Base-by-base conservation (phyloP, 2,329 filamentous ascomycete genomes). In the Fusarium udum region DNA sequence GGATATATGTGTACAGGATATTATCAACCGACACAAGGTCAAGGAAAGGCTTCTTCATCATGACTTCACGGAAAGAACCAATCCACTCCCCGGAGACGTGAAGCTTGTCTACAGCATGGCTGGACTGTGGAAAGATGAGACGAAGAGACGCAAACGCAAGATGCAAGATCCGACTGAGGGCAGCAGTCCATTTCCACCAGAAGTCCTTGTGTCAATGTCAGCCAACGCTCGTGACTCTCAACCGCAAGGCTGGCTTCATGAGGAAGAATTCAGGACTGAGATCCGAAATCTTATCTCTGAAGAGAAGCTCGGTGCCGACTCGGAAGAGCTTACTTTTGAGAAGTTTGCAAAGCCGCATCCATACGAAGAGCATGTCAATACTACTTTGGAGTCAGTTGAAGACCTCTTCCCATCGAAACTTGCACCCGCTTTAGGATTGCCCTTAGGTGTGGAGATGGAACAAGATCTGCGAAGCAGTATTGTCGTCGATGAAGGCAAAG, bases 61-160 rank as follows among this genome's bases (percentile, higher is more conserved):
- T 78, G 91, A 95, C 78, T 97, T 99, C 75, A 84, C 92, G 28
- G 96, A 98, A 80, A 88, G 90, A 18, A 81, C 90, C 16, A 85
- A 88, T 40, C 91, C 93, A 7, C 81, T 92, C 26, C 85, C 89
- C 1, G 82, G 87, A 1, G 91, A 93, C 72, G 85, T 95, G 78
- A 97, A 97, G 78, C 87, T 97, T 16, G 95, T 99, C 10, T 91
- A 94, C 78, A 99, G 96, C 72, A 95, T 99, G 93, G 95, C 94
- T 62, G 93, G 93, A 2, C 83, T 99, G 6, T 99, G 96, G 96
- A 91, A 91, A 79, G 94, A 97, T 76, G 96, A 98, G 81, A 94
- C 92, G 1, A 91, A 90, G 66, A 89, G 95, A 49, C 89, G 95
- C 37, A 95, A 93, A 81, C 86, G 88, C 53, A 89, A 89, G 51